Evolutionary conservation across 2,329 filamentous ascomycete genomes (phyloP), one percentile per base, ranked within the genome.

Genomic region (Ciborinia camelliae): DNA sequence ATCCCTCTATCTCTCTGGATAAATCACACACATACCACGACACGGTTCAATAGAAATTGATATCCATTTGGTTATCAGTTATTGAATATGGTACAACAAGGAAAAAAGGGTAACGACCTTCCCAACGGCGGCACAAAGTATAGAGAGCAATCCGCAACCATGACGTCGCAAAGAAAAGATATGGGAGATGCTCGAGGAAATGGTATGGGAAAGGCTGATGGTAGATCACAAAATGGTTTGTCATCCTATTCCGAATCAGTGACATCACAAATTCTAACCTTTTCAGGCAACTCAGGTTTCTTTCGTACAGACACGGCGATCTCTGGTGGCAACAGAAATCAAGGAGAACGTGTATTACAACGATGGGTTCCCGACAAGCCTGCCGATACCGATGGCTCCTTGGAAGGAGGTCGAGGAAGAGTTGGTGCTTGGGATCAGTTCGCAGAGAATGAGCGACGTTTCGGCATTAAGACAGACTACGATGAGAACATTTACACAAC

Each of bases 401-500:
- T 97, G 30, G 92, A 95, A 72, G 59, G 77, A 28, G 73, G 73
- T 15, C 76, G 74, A 41, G 55, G 77, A 32, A 73, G 73, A 20
- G 76, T 73, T 35, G 71, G 70, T 53, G 80, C 79, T 12, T 99
- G 95, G 95, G 94, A 99, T 75, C 95, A 99, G 76, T 99, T 99
- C 74, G 90, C 91, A 65, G 88, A 85, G 68, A 98, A 98, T 73
- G 91, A 96, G 77, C 84, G 87, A 64, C 86, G 92, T 37, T 98
- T 97, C 74, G 95, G 95, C 43, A 79, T 96, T 47, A 91, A 87
- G 77, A 95, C 90, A 61, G 92, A 92, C 72, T 99, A 98, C 75
- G 88, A 98, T 73, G 95, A 98, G 78, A 92, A 91, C 71, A 86
- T 95, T 51, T 99, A 99, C 79, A 99, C 95, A 1, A 99, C 95